Percentiles rank a stretch among this genome's conserved stretches.
These are phyloP conservation scores for Mimosa pudica DNA, from an alignment of 306 rosid species.

Conservation along the genomic window DNA sequence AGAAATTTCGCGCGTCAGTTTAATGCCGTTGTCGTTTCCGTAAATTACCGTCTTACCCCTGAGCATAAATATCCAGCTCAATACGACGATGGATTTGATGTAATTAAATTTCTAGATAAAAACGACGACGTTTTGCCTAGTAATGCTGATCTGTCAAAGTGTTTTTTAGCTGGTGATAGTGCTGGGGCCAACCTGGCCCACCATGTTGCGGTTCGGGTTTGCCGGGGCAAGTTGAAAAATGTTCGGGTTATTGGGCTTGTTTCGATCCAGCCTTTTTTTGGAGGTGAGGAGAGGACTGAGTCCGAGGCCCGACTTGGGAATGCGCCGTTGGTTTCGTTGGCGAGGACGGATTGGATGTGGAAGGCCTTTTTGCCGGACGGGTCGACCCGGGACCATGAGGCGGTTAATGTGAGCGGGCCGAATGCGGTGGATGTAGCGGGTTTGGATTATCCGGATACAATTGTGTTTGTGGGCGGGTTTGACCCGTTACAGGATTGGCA, in stretches of 20 bases:
- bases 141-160: conserved; percentile 50
- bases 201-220: conserved; percentile 51
- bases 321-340: conserved; percentile 43
- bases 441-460: conserved; percentile 57
- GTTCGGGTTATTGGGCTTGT: conserved; percentile 45
- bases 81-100: conserved; percentile 73
- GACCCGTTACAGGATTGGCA: conserved; percentile 86
- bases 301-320: conserved; percentile 50
- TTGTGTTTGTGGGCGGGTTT: conserved; percentile 63
- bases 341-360: conserved; percentile 66
- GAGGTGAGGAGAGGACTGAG: conserved; percentile 69
- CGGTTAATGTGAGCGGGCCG: conserved; percentile 63
- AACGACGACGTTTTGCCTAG: conserved; percentile 37
- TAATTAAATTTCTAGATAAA: conserved; percentile 45
- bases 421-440: conserved; percentile 56
- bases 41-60: conserved; percentile 74
- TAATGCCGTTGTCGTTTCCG: conserved; percentile 58
- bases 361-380: conserved; percentile 57
- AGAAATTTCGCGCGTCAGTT: conserved; percentile 44
- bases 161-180: conserved; percentile 76
- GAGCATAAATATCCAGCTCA: conserved; percentile 66
- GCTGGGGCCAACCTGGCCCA: conserved; percentile 86
- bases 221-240: neutral
- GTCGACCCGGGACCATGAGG: conserved; percentile 49
- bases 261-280: conserved; percentile 76